phyloP scores from a whole-genome alignment of 768 basidiomycete species.

The Mycena haematopus region DNA sequence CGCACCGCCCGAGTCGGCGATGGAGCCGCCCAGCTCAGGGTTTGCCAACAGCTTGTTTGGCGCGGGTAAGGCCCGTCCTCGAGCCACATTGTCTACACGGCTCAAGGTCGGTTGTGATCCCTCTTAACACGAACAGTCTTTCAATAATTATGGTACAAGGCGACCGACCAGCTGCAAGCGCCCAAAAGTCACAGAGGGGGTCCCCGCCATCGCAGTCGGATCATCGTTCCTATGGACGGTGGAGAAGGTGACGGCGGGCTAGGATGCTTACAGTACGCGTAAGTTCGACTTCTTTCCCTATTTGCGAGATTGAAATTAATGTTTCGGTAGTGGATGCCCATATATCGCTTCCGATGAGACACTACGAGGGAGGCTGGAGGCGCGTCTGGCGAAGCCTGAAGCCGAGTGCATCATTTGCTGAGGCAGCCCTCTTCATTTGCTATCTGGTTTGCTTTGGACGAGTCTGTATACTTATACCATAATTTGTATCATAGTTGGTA shows the following conservation, averaged over 20 bases:
- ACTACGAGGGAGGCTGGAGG: conserved; percentile 38
- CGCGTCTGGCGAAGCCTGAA: conserved; percentile 35
- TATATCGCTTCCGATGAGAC: conserved; percentile 40
- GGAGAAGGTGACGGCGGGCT: conserved; percentile 29
- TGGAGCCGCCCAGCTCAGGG: conserved; percentile 15
- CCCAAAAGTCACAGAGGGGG: neutral
- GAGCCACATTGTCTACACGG: conserved; percentile 34
- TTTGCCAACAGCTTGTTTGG: conserved; percentile 24
- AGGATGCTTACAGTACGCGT: conserved; percentile 48
- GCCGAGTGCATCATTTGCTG: conserved; percentile 42
- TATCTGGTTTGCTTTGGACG: neutral
- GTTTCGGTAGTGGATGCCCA: conserved; percentile 35
- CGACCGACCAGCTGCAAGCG: conserved; percentile 13
- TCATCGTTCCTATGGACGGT: conserved; percentile 38
- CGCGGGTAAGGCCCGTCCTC: conserved; percentile 24
- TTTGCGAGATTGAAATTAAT: neutral
- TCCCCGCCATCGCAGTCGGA: conserved; percentile 25
- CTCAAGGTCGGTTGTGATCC: conserved; percentile 34
- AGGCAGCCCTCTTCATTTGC: neutral
- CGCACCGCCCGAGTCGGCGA: conserved; percentile 31
- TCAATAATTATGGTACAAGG: neutral
- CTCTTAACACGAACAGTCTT: conserved; percentile 15
- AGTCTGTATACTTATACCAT: neutral
- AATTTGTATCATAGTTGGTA: neutral
- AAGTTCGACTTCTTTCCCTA: conserved; percentile 28